Base-by-base conservation (phyloP, 129 eudicot species). In the Solidago caesia region DNA sequence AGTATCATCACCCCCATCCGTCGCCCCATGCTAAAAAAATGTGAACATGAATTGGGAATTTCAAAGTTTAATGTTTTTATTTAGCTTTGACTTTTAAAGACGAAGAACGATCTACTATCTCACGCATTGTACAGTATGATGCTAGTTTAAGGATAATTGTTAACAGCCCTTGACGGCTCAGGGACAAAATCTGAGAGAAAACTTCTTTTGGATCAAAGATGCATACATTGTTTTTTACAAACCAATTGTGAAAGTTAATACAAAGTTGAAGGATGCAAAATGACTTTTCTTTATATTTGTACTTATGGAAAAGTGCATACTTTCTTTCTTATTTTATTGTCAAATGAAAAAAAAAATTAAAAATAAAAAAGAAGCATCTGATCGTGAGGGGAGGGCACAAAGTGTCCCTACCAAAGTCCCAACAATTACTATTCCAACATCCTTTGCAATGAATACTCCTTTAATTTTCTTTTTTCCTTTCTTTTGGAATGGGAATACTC, bases 351-450 rank as follows among this genome's bases (percentile, higher is more conserved):
- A 68, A 51, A 70, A 15, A 44, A 70, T 16, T 53, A 6, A 42
- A n/a, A 60, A 1, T 5, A 13, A 43, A 25, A 69, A 52, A 71
- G 58, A 62, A 78, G 72, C 77, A 63, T 69, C 46, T 33, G 71
- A 70, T 70, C 82, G 82, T 78, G 82, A 51, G 82, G 76, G 82
- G 82, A 51, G 82, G 76, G 82, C 82, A 78, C 77, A 78, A 62
- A 70, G 77, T 64, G 77, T 78, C 75, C 82, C 82, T 21, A 71
- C 77, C 46, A 21, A 48, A 2, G 61, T 70, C 16, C 12, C 45
- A 16, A 33, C 39, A 42, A 69, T 13, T 14, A 61, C 16, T 7
- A 64, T 51, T 61, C 29, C 39, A 51, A 6, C 27, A 21, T 21
- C 21, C 21, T 21, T 8, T 52, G 76, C 39, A 33, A 33, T 33